Base-by-base conservation (phyloP, 1,284 basidiomycete genomes). In the Ustilago bromivora region DNA sequence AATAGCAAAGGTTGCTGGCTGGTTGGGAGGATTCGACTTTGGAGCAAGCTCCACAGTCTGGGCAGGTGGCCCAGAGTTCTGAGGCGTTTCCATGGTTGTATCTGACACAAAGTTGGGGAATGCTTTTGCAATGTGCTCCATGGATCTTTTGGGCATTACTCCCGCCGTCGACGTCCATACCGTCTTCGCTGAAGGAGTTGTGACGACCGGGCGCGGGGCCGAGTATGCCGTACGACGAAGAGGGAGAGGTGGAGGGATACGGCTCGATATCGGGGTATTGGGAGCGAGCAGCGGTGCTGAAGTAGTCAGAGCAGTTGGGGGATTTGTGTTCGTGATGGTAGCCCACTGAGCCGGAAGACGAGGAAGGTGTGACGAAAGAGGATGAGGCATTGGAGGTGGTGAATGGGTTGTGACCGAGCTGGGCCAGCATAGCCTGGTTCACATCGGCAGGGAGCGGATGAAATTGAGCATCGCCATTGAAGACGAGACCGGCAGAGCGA, bases 21-120 rank as follows among this genome's bases (percentile, higher is more conserved):
- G 71, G 76, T 34, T 41, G 61, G 40, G 17, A 52, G 43, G 64
- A 59, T 11, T 78, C 71, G 56, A 74, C 76, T 53, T 74, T 78
- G 55, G 61, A 62, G 28, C 67, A 74, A 15, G 71, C 65, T 31
- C 76, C 76, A 34, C 76, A 78, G 32, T 78, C 82, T 5, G 74
- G 78, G 41, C 82, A 83, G 32, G 66, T 75, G 4, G 80, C 78
- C 82, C 82, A 83, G 19, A 83, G 72, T 40, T 83, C 73, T 6
- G 78, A 80, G 7, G 61, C 60, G 9, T 67, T 56, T 4, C 78
- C 76, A 31, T 78, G 68, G 41, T 76, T 71, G 58, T 78, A 65
- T 7, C 80, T 54, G 4, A 83, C 82, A n/a, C 76, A 79, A 31
- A 83, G 76, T 40, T 78, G 80, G 0, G 80, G 80, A 47, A 82